Percentiles rank a stretch among this genome's conserved stretches.
Conservation (phyloP, 2,329 filamentous ascomycete species). For the Fusarium illudens region DNA sequence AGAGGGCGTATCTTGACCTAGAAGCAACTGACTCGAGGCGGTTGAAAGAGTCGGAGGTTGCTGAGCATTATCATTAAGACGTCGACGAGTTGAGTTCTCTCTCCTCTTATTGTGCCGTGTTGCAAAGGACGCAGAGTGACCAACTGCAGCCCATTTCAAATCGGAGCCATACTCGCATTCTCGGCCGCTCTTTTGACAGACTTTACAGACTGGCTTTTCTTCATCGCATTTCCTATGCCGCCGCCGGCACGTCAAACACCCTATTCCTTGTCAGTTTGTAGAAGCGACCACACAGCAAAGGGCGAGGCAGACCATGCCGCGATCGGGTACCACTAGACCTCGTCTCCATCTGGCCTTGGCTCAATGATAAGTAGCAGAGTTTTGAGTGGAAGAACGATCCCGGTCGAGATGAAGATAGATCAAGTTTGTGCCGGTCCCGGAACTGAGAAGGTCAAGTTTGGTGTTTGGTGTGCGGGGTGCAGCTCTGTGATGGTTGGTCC, state of each 20-base stretch:
- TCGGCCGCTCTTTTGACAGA: not conserved
- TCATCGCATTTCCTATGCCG: slow-evolving; percentile 13
- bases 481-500: not conserved
- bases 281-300: not conserved
- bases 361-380: not conserved
- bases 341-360: not conserved
- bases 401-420: not conserved
- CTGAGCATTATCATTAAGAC: not conserved
- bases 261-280: slow-evolving; percentile 6
- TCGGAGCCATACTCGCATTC: slow-evolving; percentile 5
- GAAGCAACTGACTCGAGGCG: not conserved
- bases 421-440: not conserved
- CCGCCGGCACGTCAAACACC: slow-evolving; percentile 10
- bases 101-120: not conserved
- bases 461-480: not conserved
- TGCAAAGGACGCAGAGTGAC: not conserved
- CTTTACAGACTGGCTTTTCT: slow-evolving; percentile 1
- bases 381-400: not conserved
- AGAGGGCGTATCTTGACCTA: not conserved
- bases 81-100: not conserved
- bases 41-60: not conserved
- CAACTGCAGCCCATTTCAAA: slow-evolving; percentile 5
- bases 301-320: not conserved
- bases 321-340: not conserved
- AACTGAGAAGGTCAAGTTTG: not conserved